Conservation (phyloP, 192 early-diverging fungal species). For the Coemansia sp. region DNA sequence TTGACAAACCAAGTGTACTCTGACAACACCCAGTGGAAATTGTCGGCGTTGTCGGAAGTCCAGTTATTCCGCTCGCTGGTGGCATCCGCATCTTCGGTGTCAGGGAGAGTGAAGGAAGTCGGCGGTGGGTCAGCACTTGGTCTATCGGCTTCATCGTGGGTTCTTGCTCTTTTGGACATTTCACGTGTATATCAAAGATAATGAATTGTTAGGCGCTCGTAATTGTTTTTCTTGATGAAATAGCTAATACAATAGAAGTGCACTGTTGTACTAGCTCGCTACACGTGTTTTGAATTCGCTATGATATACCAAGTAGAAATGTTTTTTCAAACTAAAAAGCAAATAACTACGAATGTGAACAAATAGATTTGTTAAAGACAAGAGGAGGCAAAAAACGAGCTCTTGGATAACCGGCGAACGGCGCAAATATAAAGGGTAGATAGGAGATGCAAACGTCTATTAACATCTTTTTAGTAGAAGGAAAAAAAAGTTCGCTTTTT, state of each 20-base stretch:
- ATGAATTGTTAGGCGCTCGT: not conserved
- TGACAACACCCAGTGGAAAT: slow-evolving; percentile 41
- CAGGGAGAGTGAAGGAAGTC: too few relatives aligned
- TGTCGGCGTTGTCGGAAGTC: slow-evolving; percentile 37
- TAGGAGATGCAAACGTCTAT: not conserved
- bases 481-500: not conserved
- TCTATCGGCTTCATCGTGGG: not conserved
- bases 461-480: not conserved
- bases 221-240: not conserved
- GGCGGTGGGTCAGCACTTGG: slow-evolving; percentile 1
- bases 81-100: not conserved
- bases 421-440: not conserved
- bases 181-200: not conserved
- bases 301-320: not conserved
- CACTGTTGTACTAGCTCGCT: too few relatives aligned
- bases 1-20: slow-evolving; percentile 27
- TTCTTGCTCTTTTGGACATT: slow-evolving; percentile 11
- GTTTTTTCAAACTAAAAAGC: not conserved
- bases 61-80: slow-evolving; percentile 33
- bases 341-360: not conserved
- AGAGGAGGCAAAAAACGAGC: not conserved
- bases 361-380: not conserved
- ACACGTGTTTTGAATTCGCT: not conserved
- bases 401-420: not conserved
- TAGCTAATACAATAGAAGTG: too few relatives aligned